These are phyloP conservation scores for Aspergillus ochraceus DNA, from an alignment of 2,329 filamentous ascomycete genomes.

Conservation along the genomic window DNA sequence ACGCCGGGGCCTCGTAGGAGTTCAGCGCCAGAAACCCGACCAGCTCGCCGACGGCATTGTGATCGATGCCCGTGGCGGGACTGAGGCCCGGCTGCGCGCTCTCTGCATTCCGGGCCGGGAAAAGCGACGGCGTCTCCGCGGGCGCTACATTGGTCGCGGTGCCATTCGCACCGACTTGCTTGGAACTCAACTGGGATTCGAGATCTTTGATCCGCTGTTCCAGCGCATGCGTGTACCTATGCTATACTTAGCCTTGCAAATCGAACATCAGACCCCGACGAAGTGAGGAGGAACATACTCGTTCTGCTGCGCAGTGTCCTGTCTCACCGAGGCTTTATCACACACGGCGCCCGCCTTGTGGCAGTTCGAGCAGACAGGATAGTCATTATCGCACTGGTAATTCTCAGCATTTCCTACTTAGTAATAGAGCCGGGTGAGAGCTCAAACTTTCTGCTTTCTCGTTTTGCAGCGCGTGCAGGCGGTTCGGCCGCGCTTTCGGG, in stretches of 20 bases:
- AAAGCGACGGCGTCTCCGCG: constrained; percentile 16
- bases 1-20: constrained; percentile 47
- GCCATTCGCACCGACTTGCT: constrained; percentile 14
- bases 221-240: constrained; percentile 44
- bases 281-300: constrained; percentile 26
- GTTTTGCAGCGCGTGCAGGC: constrained; percentile 49
- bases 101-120: constrained; percentile 24
- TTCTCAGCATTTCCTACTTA: not conserved
- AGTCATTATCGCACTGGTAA: constrained; percentile 44
- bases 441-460: constrained; percentile 45
- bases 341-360: constrained; percentile 43
- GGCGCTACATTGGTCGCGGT: constrained; percentile 18
- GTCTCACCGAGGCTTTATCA: constrained; percentile 44
- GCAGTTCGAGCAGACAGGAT: constrained; percentile 48
- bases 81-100: constrained; percentile 16
- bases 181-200: constrained; percentile 32
- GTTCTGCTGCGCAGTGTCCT: constrained; percentile 38
- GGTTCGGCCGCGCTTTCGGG: constrained; percentile 47
- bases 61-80: constrained; percentile 25
- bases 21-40: constrained; percentile 53
- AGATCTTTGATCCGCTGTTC: constrained; percentile 47
- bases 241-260: constrained; percentile 7
- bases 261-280: not conserved
- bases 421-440: not conserved
- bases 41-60: constrained; percentile 44